Evolutionary conservation across 2,329 filamentous ascomycete species (phyloP), one percentile per base, ranked within the genome.

Genomic region (Aureobasidium sp.): DNA sequence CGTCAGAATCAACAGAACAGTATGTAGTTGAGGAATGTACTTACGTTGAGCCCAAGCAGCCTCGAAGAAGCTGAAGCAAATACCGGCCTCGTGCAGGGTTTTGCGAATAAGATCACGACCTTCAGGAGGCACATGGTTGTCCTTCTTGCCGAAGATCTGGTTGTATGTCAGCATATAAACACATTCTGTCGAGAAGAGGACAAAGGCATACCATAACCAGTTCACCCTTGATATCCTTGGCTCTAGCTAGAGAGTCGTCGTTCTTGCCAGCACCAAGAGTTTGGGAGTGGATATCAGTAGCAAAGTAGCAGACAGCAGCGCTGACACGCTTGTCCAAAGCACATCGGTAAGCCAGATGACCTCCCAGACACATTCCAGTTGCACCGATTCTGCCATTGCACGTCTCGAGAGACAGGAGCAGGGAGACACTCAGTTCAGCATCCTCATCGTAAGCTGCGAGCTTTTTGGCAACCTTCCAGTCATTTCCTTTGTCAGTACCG

Each of bases 281-380:
- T 62, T 84, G 82, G 65, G 80, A 84, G 78, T 97, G 93, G 58
- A 97, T 86, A 76, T 97, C 93, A 14, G 92, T 97, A 9, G 90
- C 91, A 75, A 97, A 97, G 78, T 91, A 97, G 73, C 90, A 87
- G 33, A 96, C 88, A 40, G 86, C 85, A 33, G 90, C 89, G 42
- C 82, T 81, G 63, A 97, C 84, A 62, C 92, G 83, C 24, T 83
- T 80, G 73, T 97, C 91, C 53, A 97, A 81, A 68, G 86, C 85
- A 68, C 82, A 84, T 45, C 86, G 80, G 72, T 85, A 88, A 74
- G 89, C 90, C 19, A 97, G 83, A 72, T 97, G 93, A 1, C 93
- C 92, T 58, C 93, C 93, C 1, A 97, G 84, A 74, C 92, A 97
- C 92, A 97, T 97, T 64, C 90, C 90, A 14, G 89, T 91, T 5